A percentile compares a stretch with the other conserved stretches of the same genome.
Evolutionary conservation across 108 stramenopile species (phyloP).

Genomic region (Seminavis robusta): DNA sequence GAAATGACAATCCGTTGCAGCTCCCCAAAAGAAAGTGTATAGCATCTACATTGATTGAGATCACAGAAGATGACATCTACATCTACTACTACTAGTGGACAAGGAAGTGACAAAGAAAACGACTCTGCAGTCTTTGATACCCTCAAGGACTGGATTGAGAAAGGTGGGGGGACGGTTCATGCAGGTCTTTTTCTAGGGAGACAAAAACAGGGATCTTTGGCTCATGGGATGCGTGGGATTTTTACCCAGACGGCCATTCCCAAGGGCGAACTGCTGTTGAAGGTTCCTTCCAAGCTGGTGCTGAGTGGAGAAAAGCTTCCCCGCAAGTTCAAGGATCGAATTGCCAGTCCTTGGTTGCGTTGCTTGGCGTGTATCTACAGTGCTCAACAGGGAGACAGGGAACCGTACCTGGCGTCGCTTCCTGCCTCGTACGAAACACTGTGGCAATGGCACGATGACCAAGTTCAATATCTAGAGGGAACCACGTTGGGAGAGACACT

Average conservation of each 20-base stretch:
- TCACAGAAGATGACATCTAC: no score
- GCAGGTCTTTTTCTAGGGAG: no score
- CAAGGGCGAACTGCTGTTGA: conserved; percentile 64
- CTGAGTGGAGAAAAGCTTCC: conserved; percentile 51
- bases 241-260: conserved; percentile 37
- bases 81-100: no score
- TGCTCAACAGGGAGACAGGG: conserved; percentile 8
- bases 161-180: no score
- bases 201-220: background rate
- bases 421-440: conserved; percentile 71
- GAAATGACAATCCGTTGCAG: no score
- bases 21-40: no score
- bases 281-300: conserved; percentile 44
- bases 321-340: conserved; percentile 13
- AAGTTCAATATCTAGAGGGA: conserved; percentile 40
- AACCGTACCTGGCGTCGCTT: conserved; percentile 59
- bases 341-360: conserved; percentile 66
- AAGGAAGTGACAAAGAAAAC: no score
- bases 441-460: conserved; percentile 50
- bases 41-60: no score
- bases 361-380: conserved; percentile 47
- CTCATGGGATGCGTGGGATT: conserved; percentile 47
- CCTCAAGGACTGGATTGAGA: no score
- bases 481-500: conserved; percentile 53
- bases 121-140: no score